A percentile compares a stretch with the other conserved stretches of the same genome.
phyloP scores from a whole-genome alignment of 176 grass and related monocot genomes.

The Oryza meyeriana region DNA sequence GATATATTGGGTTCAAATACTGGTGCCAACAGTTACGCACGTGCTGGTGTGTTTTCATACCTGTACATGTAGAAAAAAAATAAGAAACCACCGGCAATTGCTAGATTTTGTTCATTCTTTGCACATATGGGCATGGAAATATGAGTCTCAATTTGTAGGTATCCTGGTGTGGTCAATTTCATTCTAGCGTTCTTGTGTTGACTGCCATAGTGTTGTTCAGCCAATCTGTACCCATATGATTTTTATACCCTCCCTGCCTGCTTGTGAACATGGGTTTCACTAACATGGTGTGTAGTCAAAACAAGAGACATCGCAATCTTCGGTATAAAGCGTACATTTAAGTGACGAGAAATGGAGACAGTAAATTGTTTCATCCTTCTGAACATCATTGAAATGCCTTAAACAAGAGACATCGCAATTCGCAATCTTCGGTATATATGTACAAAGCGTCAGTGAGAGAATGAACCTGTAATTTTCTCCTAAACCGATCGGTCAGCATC shows the following conservation, averaged over 20 bases:
- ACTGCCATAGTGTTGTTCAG: not conserved
- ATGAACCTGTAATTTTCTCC: slow-evolving; percentile 11
- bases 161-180: not conserved
- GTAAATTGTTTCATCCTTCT: not conserved
- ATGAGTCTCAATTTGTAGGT: not conserved
- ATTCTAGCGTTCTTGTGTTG: not conserved
- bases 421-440: too few species aligned
- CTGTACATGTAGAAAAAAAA: too few species aligned
- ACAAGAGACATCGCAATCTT: not conserved
- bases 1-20: too few species aligned
- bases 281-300: not conserved
- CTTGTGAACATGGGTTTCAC: not conserved
- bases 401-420: too few species aligned
- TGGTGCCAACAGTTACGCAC: too few species aligned
- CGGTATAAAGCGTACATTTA: not conserved
- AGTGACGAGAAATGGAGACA: too few species aligned
- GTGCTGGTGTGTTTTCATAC: too few species aligned
- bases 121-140: not conserved
- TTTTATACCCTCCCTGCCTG: not conserved
- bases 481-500: not conserved
- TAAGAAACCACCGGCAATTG: too few species aligned
- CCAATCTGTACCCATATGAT: not conserved
- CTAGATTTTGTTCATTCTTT: too few species aligned
- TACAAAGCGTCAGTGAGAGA: slow-evolving; percentile 22
- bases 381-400: not conserved